These are phyloP conservation scores for Hevea brasiliensis DNA, from an alignment of 345 rosid genomes.

Conservation along the genomic window DNA sequence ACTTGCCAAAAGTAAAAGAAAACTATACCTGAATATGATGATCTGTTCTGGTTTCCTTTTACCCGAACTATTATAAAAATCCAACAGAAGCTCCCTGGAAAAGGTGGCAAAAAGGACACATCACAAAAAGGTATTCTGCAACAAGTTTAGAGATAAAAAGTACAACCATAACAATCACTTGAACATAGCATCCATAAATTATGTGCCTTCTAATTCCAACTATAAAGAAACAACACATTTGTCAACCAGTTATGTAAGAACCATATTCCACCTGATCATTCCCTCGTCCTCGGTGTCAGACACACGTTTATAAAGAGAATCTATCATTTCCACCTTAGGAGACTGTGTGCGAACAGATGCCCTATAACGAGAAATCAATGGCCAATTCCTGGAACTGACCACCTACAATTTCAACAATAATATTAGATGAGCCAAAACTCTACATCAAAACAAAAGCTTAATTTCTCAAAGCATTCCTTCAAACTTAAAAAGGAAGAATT, in stretches of 20 bases:
- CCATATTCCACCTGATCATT: slow-evolving; percentile 25
- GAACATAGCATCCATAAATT: no score
- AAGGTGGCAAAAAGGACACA: no score
- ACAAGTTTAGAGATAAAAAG: no score
- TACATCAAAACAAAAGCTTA: background rate
- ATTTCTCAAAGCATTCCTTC: no score
- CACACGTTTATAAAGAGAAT: slow-evolving; percentile 11
- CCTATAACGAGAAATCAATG: slow-evolving; percentile 22
- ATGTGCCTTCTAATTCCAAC: no score
- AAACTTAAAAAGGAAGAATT: no score
- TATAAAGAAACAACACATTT: background rate
- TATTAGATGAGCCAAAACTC: background rate
- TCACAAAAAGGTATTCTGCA: no score
- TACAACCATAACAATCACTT: no score
- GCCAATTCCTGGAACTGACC: slow-evolving; percentile 29
- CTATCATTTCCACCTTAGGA: slow-evolving; percentile 32
- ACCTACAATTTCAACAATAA: slow-evolving; percentile 12
- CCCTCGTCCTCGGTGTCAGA: slow-evolving; percentile 15
- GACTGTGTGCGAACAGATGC: slow-evolving; percentile 29
- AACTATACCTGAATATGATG: slow-evolving; percentile 25
- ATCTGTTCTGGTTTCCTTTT: slow-evolving; percentile 24
- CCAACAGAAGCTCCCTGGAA: slow-evolving; percentile 24
- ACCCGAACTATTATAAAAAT: slow-evolving; percentile 25
- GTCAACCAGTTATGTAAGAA: no score
- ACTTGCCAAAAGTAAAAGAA: background rate